Percentiles rank a stretch among this genome's conserved stretches.
Conservation (phyloP, 495 filamentous ascomycete species). For the Oleoguttula mirabilis region DNA sequence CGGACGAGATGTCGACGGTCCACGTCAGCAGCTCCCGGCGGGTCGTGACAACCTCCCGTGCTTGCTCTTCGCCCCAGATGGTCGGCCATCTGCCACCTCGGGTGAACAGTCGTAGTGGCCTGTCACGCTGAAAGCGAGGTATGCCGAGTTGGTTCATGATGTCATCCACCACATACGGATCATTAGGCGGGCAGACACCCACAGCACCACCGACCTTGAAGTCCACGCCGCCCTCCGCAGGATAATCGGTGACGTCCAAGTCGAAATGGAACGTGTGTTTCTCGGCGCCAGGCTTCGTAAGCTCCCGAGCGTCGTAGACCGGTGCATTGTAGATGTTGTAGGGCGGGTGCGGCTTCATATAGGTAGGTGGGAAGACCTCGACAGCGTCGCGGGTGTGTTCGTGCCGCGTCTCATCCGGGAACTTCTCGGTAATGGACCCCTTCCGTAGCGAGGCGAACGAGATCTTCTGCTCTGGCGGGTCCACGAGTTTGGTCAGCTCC, state of each 20-base stretch:
- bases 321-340: conserved; percentile 81
- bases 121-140: conserved; percentile 65
- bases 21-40: conserved; percentile 83
- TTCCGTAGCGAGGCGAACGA: conserved; percentile 38
- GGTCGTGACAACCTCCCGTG: conserved; percentile 74
- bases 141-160: conserved; percentile 69
- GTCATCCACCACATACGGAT: conserved; percentile 63
- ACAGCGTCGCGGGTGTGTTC: conserved; percentile 24
- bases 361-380: conserved; percentile 63
- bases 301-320: conserved; percentile 66
- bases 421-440: conserved; percentile 18
- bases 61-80: conserved; percentile 87
- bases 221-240: conserved; percentile 70
- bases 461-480: conserved; percentile 61
- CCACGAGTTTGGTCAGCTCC: conserved; percentile 53
- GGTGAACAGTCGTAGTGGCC: conserved; percentile 65
- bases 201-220: conserved; percentile 96
- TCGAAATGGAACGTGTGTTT: conserved; percentile 97
- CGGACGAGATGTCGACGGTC: conserved; percentile 89
- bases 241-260: conserved; percentile 91
- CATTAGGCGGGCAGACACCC: conserved; percentile 81
- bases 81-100: conserved; percentile 83
- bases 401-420: conserved; percentile 23
- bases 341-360: conserved; percentile 90
- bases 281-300: conserved; percentile 83